A percentile compares a stretch with the other conserved stretches of the same genome.
Conservation (phyloP, 345 rosid species). For the Psidium guajava region DNA sequence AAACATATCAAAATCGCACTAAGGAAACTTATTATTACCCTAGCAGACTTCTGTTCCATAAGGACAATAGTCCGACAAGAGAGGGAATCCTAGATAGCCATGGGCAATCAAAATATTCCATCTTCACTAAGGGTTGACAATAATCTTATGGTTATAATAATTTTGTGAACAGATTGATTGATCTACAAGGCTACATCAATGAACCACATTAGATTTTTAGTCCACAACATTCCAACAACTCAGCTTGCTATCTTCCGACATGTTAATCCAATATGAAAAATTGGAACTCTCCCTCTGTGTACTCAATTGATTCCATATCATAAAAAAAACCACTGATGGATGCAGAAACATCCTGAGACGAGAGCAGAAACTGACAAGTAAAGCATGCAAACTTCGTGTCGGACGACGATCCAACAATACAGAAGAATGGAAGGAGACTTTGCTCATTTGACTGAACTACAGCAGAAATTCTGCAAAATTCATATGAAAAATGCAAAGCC, state of each 20-base stretch:
- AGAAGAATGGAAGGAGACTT: background rate
- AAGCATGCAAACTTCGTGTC: background rate
- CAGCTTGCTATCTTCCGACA: slow-evolving; percentile 12
- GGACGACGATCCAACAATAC: background rate
- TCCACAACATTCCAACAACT: slow-evolving; percentile 65
- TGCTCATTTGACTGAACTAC: background rate
- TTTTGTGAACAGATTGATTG: slow-evolving; percentile 9
- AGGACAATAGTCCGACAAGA: background rate
- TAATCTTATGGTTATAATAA: background rate
- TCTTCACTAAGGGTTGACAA: background rate
- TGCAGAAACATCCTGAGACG: background rate
- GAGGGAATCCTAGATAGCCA: background rate
- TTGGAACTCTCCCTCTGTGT: too few species aligned
- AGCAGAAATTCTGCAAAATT: background rate
- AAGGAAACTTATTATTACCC: too few species aligned
- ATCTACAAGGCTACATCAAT: background rate
- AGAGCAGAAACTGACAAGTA: background rate
- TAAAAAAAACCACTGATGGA: background rate
- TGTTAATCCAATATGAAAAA: too few species aligned
- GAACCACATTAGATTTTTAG: background rate
- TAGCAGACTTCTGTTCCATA: background rate
- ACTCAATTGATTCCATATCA: background rate
- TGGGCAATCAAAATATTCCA: background rate
- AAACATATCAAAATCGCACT: background rate
- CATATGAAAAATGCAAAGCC: background rate